Evolutionary conservation across 1,284 basidiomycete genomes (phyloP).

Genomic region (Lignosus rhinocerotis): DNA sequence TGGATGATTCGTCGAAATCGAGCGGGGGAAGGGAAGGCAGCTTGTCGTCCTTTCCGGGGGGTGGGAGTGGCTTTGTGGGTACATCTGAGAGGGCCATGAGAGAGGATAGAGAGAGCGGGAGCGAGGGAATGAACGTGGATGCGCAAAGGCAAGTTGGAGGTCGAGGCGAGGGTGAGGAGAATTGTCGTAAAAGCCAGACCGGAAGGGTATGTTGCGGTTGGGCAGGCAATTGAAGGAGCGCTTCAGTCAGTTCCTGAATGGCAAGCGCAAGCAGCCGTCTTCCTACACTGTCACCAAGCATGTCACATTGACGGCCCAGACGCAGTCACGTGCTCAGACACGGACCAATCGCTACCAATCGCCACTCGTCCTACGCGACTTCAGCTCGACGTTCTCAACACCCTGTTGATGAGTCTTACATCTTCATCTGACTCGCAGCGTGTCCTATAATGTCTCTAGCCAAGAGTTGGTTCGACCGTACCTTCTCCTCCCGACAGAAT

Average conservation of each 20-base stretch:
- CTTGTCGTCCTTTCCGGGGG: slow-evolving; percentile 35
- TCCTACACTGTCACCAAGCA: not conserved
- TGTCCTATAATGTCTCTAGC: slow-evolving; percentile 12
- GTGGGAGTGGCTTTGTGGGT: slow-evolving; percentile 34
- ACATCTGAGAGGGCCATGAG: slow-evolving; percentile 20
- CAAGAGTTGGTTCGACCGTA: slow-evolving; percentile 40
- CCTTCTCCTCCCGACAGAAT: slow-evolving; percentile 38
- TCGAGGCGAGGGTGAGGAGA: slow-evolving; percentile 1
- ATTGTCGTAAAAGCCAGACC: slow-evolving; percentile 1
- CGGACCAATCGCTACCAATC: slow-evolving; percentile 16
- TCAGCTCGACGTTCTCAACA: not conserved
- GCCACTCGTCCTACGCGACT: slow-evolving; percentile 1
- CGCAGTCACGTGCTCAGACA: slow-evolving; percentile 19
- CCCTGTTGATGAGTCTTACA: not conserved
- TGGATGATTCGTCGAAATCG: slow-evolving; percentile 25
- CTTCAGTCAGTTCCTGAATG: not conserved
- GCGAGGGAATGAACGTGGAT: slow-evolving; percentile 16
- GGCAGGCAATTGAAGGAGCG: not conserved
- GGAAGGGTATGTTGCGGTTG: not conserved
- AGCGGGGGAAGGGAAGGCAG: slow-evolving; percentile 38
- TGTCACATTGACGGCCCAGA: slow-evolving; percentile 5
- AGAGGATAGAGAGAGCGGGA: not conserved
- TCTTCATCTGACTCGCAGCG: slow-evolving; percentile 22
- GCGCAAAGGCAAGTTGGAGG: slow-evolving; percentile 13
- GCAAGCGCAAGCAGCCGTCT: not conserved